Evolutionary conservation across 2,329 filamentous ascomycete species (phyloP).

Genomic region (Pseudogymnoascus verrucosus): DNA sequence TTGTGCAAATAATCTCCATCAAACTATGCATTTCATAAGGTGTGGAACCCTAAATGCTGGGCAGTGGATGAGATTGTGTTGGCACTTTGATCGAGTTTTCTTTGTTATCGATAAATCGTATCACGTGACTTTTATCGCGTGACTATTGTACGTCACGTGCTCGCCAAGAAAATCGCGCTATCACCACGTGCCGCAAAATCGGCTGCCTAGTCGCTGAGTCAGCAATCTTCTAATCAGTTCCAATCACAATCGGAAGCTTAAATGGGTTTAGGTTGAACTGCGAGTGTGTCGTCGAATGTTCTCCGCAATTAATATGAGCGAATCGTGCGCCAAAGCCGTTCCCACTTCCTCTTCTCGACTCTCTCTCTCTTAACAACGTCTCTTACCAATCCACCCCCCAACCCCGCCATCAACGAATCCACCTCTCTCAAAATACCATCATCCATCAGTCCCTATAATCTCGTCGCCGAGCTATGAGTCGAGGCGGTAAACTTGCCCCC

Average conservation of each 20-base stretch:
- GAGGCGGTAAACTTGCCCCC: slow-evolving; percentile 92
- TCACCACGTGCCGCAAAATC: neutral
- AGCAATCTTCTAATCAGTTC: neutral
- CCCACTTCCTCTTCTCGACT: neutral
- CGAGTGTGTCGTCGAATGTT: neutral
- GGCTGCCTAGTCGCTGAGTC: neutral
- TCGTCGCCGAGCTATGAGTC: slow-evolving; percentile 74
- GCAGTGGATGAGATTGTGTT: neutral
- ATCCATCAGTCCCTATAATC: slow-evolving; percentile 5
- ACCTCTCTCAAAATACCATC: neutral
- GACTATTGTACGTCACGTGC: neutral
- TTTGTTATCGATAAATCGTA: neutral
- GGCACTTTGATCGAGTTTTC: neutral
- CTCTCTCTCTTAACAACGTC: slow-evolving; percentile 2
- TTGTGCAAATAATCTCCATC: neutral
- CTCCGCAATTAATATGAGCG: slow-evolving; percentile 6
- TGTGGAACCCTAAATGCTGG: neutral
- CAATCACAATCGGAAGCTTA: slow-evolving; percentile 7
- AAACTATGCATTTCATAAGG: neutral
- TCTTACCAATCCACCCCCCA: neutral
- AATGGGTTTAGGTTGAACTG: neutral
- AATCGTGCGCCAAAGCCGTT: slow-evolving; percentile 5
- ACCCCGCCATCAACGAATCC: slow-evolving; percentile 3
- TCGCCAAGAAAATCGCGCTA: neutral
- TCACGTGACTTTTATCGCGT: neutral